Evolutionary conservation across 2,329 filamentous ascomycete species (phyloP).

Genomic region (Immersiporthe knoxdaviesiana): DNA sequence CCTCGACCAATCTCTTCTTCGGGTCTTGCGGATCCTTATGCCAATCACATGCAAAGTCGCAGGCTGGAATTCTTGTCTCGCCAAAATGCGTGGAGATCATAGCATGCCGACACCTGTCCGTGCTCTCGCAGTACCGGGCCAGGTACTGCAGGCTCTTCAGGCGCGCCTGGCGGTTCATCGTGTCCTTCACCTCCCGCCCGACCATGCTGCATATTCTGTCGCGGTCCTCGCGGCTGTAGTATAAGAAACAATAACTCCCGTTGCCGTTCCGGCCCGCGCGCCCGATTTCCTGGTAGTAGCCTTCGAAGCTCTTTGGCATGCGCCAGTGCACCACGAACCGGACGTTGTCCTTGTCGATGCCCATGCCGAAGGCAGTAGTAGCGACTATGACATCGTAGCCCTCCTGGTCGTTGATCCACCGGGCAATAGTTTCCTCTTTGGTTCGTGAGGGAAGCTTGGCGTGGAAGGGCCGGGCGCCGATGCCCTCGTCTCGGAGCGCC

Average conservation of each 20-base stretch:
- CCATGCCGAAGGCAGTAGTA: slow-evolving; percentile 97
- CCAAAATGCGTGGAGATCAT: slow-evolving; percentile 79
- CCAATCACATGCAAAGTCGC: slow-evolving; percentile 77
- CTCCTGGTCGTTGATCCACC: slow-evolving; percentile 72
- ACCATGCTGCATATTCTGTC: slow-evolving; percentile 70
- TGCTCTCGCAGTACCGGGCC: slow-evolving; percentile 80
- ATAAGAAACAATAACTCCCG: slow-evolving; percentile 83
- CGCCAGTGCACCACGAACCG: slow-evolving; percentile 96
- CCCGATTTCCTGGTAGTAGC: slow-evolving; percentile 94
- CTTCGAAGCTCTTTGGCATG: slow-evolving; percentile 90
- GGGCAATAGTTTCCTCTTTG: slow-evolving; percentile 71
- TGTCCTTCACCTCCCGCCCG: slow-evolving; percentile 50
- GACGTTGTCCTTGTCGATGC: slow-evolving; percentile 93
- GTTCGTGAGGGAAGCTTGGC: slow-evolving; percentile 67
- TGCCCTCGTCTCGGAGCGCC: slow-evolving; percentile 66
- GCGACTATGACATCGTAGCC: slow-evolving; percentile 93
- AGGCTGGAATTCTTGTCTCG: slow-evolving; percentile 60
- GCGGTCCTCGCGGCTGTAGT: slow-evolving; percentile 86
- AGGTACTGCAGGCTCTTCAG: slow-evolving; percentile 69
- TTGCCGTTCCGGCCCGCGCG: slow-evolving; percentile 89
- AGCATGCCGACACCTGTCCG: slow-evolving; percentile 72
- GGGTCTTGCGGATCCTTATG: slow-evolving; percentile 69
- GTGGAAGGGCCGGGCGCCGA: slow-evolving; percentile 76
- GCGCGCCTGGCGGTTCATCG: slow-evolving; percentile 52
- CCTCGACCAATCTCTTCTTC: slow-evolving; percentile 58